These are phyloP conservation scores for Populus alba DNA, from an alignment of 345 rosid species.

Conservation along the genomic window DNA sequence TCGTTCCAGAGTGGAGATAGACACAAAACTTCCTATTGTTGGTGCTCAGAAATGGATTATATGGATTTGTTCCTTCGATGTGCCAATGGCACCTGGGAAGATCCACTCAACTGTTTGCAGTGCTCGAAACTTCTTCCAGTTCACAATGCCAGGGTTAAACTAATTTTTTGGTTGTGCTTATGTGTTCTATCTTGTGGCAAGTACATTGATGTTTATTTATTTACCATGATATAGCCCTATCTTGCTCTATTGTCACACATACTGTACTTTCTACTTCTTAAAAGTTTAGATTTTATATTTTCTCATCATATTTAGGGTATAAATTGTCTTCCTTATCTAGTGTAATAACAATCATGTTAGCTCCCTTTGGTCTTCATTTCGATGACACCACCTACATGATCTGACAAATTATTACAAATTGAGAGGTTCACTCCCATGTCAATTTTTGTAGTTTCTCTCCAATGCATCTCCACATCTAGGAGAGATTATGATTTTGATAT, in stretches of 20 bases:
- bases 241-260: background rate
- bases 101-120: constrained; percentile 95
- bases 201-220: background rate
- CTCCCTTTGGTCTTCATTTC: no score
- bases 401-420: no score
- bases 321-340: no score
- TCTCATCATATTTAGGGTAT: no score
- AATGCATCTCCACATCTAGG: no score
- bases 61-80: constrained; percentile 96
- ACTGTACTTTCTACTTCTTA: background rate
- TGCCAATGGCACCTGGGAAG: constrained; percentile 97
- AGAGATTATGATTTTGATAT: no score
- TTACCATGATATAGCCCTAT: background rate
- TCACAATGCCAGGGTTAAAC: constrained; percentile 77
- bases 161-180: constrained; percentile 1
- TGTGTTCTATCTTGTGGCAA: background rate
- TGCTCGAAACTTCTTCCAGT: constrained; percentile 93
- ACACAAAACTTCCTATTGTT: constrained; percentile 70
- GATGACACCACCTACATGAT: no score
- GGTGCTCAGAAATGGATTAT: constrained; percentile 89
- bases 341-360: no score
- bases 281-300: no score
- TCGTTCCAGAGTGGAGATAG: constrained; percentile 73
- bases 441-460: no score
- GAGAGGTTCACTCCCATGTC: no score